These are phyloP conservation scores for Barbarea vulgaris DNA, from an alignment of 345 rosid species.

Conservation along the genomic window DNA sequence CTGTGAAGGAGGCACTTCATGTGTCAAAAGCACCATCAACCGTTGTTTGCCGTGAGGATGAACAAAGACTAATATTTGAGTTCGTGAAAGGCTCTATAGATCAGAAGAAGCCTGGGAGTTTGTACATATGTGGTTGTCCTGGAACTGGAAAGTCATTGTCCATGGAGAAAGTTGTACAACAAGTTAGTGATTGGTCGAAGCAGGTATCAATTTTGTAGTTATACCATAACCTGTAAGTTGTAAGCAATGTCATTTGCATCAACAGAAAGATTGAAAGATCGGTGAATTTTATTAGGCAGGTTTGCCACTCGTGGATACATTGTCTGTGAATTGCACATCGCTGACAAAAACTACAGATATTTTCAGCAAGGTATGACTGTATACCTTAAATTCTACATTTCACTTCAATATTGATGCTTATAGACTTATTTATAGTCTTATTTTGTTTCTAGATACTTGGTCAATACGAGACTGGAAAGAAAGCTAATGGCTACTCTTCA, in stretches of 20 bases:
- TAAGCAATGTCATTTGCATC: background rate
- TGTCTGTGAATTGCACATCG: constrained; percentile 72
- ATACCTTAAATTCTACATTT: background rate
- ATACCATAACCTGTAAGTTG: background rate
- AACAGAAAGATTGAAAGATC: background rate
- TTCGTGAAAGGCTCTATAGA: constrained; percentile 60
- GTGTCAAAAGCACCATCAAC: constrained; percentile 65
- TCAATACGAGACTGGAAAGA: constrained; percentile 40
- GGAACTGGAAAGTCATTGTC: constrained; percentile 89
- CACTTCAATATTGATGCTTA: background rate
- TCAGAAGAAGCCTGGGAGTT: constrained; percentile 71
- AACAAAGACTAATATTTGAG: constrained; percentile 59
- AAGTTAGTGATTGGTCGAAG: constrained; percentile 56
- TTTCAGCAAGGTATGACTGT: constrained; percentile 65
- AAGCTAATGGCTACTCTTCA: constrained; percentile 42
- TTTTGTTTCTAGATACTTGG: constrained; percentile 57
- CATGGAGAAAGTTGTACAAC: constrained; percentile 59
- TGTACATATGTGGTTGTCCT: constrained; percentile 78
- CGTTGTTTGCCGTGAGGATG: constrained; percentile 71
- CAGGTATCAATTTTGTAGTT: constrained; percentile 45
- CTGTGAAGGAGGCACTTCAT: constrained; percentile 69
- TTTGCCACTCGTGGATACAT: constrained; percentile 50
- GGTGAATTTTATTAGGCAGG: constrained; percentile 46
- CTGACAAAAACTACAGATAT: constrained; percentile 64
- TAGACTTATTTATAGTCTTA: constrained; percentile 30